These are phyloP conservation scores for Rhexocercosporidium sp. DNA, from an alignment of 2,329 filamentous ascomycete genomes.

Conservation along the genomic window DNA sequence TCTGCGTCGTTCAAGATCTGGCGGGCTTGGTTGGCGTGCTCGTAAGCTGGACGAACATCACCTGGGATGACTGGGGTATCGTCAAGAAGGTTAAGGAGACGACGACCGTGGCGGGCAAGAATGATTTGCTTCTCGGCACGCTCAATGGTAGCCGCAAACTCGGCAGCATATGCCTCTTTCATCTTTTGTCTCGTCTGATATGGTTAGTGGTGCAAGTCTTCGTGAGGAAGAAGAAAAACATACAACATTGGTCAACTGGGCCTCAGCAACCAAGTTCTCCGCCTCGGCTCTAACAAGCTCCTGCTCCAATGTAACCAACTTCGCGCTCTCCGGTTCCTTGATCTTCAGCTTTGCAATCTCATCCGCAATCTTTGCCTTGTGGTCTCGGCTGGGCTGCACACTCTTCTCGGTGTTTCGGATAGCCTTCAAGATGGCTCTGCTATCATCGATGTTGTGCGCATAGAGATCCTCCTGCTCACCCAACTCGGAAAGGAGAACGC, in stretches of 20 bases:
- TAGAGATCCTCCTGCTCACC: slow-evolving; percentile 93
- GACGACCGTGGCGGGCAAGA: slow-evolving; percentile 86
- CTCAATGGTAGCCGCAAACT: slow-evolving; percentile 91
- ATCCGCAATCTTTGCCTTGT: slow-evolving; percentile 85
- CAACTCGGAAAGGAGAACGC: slow-evolving; percentile 88
- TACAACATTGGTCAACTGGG: slow-evolving; percentile 93
- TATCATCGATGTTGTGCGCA: slow-evolving; percentile 86
- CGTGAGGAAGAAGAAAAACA: slow-evolving; percentile 43
- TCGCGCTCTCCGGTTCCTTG: slow-evolving; percentile 87
- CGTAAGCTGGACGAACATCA: slow-evolving; percentile 73
- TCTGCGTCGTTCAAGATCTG: slow-evolving; percentile 93
- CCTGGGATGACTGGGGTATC: slow-evolving; percentile 90
- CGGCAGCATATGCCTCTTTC: slow-evolving; percentile 89
- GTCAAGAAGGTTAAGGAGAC: slow-evolving; percentile 84
- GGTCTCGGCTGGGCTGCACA: slow-evolving; percentile 89
- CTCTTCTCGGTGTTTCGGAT: slow-evolving; percentile 96
- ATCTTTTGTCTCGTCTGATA: slow-evolving; percentile 88
- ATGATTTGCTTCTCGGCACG: slow-evolving; percentile 97
- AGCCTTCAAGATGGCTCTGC: slow-evolving; percentile 80
- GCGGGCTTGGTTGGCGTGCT: slow-evolving; percentile 69
- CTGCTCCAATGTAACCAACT: slow-evolving; percentile 86
- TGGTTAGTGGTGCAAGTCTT: slow-evolving; percentile 15
- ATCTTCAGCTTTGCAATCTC: slow-evolving; percentile 91
- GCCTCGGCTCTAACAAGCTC: slow-evolving; percentile 96
- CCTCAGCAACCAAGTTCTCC: slow-evolving; percentile 93